Percentiles rank a stretch among this genome's conserved stretches.
These are phyloP conservation scores for Dendryphion nanum DNA, from an alignment of 2,329 filamentous ascomycete genomes.

Conservation along the genomic window DNA sequence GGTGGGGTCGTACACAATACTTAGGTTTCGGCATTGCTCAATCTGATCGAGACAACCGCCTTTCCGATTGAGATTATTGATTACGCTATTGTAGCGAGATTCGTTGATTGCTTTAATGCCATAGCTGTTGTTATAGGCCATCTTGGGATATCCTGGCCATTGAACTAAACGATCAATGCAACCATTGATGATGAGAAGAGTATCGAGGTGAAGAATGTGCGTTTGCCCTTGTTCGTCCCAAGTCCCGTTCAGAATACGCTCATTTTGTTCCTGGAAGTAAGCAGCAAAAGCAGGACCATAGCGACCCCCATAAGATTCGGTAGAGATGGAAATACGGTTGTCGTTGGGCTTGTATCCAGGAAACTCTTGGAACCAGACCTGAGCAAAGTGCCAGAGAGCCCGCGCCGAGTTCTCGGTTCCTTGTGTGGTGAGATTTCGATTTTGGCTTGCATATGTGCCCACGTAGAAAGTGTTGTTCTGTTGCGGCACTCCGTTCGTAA, in stretches of 20 bases:
- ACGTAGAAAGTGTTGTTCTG: slow-evolving; percentile 55
- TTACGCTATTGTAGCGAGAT: slow-evolving; percentile 46
- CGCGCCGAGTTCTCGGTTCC: slow-evolving; percentile 54
- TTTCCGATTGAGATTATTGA: slow-evolving; percentile 44
- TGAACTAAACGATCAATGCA: slow-evolving; percentile 54
- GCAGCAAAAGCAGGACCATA: slow-evolving; percentile 57
- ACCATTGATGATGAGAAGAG: slow-evolving; percentile 57
- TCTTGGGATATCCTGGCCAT: slow-evolving; percentile 48
- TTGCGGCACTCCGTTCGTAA: slow-evolving; percentile 34
- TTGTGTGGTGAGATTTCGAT: slow-evolving; percentile 46
- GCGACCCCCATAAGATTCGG: slow-evolving; percentile 56
- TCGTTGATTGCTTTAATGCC: slow-evolving; percentile 53
- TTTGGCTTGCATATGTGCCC: slow-evolving; percentile 52
- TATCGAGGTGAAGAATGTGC: slow-evolving; percentile 46
- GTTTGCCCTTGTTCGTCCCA: slow-evolving; percentile 34
- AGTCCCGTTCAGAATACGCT: slow-evolving; percentile 46
- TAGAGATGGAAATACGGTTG: slow-evolving; percentile 53
- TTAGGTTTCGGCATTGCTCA: slow-evolving; percentile 49
- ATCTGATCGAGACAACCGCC: slow-evolving; percentile 58
- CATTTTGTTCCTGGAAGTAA: slow-evolving; percentile 59
- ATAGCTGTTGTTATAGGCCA: slow-evolving; percentile 61
- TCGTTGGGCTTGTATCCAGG: slow-evolving; percentile 61
- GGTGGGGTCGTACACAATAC: slow-evolving; percentile 49
- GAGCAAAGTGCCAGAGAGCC: slow-evolving; percentile 58
- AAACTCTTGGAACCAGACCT: slow-evolving; percentile 63